A percentile compares a stretch with the other conserved stretches of the same genome.
Evolutionary conservation across 208 protist species (phyloP).

Genomic region (Crithidia acanthocephali): DNA sequence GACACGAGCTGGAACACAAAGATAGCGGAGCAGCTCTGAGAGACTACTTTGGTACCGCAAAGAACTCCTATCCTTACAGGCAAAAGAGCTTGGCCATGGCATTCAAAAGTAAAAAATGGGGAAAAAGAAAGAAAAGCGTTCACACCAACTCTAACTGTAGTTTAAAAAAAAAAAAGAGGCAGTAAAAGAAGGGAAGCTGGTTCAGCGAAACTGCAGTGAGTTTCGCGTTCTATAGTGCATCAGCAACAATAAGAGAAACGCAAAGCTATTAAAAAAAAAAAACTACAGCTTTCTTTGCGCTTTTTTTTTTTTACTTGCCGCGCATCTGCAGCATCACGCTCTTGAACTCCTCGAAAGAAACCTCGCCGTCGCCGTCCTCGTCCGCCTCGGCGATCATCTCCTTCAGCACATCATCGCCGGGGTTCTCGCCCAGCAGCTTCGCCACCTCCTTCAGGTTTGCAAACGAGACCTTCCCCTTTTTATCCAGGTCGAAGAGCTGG

Average conservation of each 20-base stretch:
- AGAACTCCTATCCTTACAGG: too few relatives aligned
- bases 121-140: not conserved
- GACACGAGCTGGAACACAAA: too few relatives aligned
- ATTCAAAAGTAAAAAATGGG: not conserved
- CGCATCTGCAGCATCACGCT: conserved; percentile 94
- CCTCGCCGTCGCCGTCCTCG: conserved; percentile 95
- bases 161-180: conserved; percentile 10
- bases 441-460: conserved; percentile 97
- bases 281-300: not conserved
- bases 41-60: too few relatives aligned
- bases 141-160: conserved; percentile 22
- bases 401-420: conserved; percentile 97
- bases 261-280: conserved; percentile 7
- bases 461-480: conserved; percentile 96
- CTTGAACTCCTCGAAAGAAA: conserved; percentile 97
- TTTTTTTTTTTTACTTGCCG: conserved; percentile 63
- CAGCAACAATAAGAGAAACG: conserved; percentile 1
- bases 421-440: conserved; percentile 95
- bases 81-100: too few relatives aligned
- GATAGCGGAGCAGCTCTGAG: too few relatives aligned
- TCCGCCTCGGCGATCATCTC: conserved; percentile 98
- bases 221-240: too few relatives aligned
- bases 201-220: too few relatives aligned
- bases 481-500: conserved; percentile 96
- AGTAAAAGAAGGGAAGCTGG: too few relatives aligned